These are phyloP conservation scores for Cornus controversa DNA, from an alignment of 148 eudicot genomes.

Conservation along the genomic window DNA sequence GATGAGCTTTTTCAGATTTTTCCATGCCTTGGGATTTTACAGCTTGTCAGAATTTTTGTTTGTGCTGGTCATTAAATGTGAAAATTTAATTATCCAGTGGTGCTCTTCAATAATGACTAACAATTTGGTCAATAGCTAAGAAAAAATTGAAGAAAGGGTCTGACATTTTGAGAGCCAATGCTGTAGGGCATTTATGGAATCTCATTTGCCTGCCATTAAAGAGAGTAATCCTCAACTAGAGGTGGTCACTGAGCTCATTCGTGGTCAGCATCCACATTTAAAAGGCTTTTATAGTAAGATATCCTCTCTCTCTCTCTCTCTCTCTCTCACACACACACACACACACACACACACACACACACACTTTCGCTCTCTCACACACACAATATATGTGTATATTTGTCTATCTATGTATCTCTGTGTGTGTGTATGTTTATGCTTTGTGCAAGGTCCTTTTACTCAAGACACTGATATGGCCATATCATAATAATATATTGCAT, in stretches of 20 bases:
- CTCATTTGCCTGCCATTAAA: slow-evolving; percentile 59
- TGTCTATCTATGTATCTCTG: no score
- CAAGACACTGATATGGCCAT: neutral
- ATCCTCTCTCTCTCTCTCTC: slow-evolving; percentile 11
- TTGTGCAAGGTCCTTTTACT: neutral
- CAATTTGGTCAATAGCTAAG: neutral
- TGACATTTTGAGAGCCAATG: neutral
- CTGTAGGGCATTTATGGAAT: slow-evolving; percentile 73
- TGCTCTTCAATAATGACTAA: neutral
- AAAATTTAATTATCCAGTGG: no score
- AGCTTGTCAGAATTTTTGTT: no score
- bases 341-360: neutral
- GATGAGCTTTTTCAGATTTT: no score
- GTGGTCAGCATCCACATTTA: slow-evolving; percentile 88
- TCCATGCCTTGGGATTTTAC: no score
- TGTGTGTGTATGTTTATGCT: no score
- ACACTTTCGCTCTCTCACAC: slow-evolving; percentile 3
- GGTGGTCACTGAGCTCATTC: slow-evolving; percentile 71
- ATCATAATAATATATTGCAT: neutral
- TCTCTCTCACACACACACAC: neutral
- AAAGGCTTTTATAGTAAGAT: slow-evolving; percentile 75
- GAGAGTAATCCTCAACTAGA: slow-evolving; percentile 84
- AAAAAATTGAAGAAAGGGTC: no score
- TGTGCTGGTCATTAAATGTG: no score
- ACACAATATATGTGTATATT: neutral